Percentiles rank a stretch among this genome's conserved stretches.
phyloP scores from a whole-genome alignment of 148 eudicot species.

The Simmondsia chinensis region DNA sequence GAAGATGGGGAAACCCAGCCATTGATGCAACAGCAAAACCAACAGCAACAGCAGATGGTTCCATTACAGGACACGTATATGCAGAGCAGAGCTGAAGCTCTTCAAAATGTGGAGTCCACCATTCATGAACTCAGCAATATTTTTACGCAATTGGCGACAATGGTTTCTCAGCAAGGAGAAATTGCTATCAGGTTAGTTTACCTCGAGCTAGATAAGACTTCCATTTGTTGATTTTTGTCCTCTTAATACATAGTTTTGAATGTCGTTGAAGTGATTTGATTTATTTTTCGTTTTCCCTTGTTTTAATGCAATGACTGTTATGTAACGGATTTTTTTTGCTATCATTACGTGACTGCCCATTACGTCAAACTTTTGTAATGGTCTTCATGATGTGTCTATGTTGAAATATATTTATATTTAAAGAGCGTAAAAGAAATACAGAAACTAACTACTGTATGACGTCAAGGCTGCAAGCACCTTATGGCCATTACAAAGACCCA shows the following conservation, averaged over 20 bases:
- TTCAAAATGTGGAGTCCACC: constrained; percentile 77
- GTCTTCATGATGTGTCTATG: too few relatives aligned
- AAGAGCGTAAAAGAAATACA: too few relatives aligned
- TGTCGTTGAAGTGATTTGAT: too few relatives aligned
- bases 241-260: too few relatives aligned
- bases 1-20: constrained; percentile 69
- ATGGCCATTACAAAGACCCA: too few relatives aligned
- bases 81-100: constrained; percentile 89
- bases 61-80: constrained; percentile 72
- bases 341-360: neutral
- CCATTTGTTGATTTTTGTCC: too few relatives aligned
- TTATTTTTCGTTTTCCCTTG: neutral
- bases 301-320: neutral
- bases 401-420: too few relatives aligned
- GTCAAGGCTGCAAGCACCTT: too few relatives aligned
- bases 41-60: constrained; percentile 67
- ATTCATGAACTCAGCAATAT: constrained; percentile 72
- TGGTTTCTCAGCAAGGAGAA: constrained; percentile 87
- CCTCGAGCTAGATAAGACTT: too few relatives aligned
- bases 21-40: constrained; percentile 54
- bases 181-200: constrained; percentile 59
- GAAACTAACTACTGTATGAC: too few relatives aligned
- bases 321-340: neutral
- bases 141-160: constrained; percentile 69
- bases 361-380: neutral